phyloP scores from a whole-genome alignment of 2,329 filamentous ascomycete species.

The Diaporthe velutina region DNA sequence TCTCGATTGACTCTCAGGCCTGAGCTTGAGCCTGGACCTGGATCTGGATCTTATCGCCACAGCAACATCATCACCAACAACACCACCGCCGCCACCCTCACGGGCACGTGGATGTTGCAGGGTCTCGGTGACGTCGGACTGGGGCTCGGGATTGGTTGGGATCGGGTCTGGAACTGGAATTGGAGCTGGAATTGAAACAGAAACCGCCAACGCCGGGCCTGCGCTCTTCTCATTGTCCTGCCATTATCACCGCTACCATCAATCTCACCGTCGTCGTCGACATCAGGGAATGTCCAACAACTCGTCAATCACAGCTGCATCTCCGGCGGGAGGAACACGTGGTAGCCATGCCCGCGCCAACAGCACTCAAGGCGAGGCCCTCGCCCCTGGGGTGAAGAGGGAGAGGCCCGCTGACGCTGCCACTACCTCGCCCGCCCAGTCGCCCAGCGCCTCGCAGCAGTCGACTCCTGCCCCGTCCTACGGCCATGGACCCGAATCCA shows the following conservation, averaged over 20 bases:
- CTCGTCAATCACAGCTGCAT: constrained; percentile 37
- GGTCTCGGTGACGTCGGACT: constrained; percentile 32
- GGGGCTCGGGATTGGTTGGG: constrained; percentile 31
- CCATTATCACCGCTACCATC: background rate
- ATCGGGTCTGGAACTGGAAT: background rate
- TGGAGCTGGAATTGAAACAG: background rate
- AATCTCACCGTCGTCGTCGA: background rate
- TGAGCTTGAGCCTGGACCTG: constrained; percentile 1
- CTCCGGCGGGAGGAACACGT: constrained; percentile 31
- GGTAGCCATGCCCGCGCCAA: constrained; percentile 34
- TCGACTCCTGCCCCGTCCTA: constrained; percentile 33
- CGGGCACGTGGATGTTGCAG: constrained; percentile 29
- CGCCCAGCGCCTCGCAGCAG: constrained; percentile 21
- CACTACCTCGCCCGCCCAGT: constrained; percentile 17
- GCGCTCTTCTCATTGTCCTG: background rate
- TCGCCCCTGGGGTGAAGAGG: constrained; percentile 31
- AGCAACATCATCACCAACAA: background rate
- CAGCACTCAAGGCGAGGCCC: constrained; percentile 20
- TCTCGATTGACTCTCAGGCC: background rate
- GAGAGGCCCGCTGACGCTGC: constrained; percentile 30
- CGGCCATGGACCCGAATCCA: constrained; percentile 43
- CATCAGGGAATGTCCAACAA: constrained; percentile 33
- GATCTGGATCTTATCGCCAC: background rate
- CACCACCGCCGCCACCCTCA: constrained; percentile 8
- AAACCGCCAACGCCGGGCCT: background rate